These are phyloP conservation scores for Colletotrichum sp. DNA, from an alignment of 2,329 filamentous ascomycete genomes.

Conservation along the genomic window DNA sequence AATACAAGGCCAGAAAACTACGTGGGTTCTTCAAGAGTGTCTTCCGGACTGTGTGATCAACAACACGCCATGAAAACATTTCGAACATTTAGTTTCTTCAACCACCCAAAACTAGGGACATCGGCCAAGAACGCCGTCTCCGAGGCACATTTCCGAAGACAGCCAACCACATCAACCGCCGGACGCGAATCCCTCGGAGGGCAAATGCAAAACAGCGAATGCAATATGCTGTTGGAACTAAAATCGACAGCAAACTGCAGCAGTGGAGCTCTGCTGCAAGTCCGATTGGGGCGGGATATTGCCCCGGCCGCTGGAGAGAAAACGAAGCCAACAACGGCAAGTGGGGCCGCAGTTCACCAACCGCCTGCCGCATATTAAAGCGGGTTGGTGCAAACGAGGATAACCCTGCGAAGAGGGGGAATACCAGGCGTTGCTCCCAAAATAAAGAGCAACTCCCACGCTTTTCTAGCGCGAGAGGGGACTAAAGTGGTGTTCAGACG, in stretches of 20 bases:
- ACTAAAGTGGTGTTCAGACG: neutral
- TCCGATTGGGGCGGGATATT: neutral
- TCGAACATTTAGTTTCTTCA: neutral
- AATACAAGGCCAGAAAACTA: neutral
- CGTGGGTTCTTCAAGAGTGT: neutral
- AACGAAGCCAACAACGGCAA: neutral
- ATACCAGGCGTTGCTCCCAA: too few relatives aligned
- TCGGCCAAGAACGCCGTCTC: neutral
- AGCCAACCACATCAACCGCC: neutral
- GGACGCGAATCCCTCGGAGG: neutral
- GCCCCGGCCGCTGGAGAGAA: neutral
- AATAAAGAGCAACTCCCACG: too few relatives aligned
- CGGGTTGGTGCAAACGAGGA: neutral
- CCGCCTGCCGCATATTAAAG: neutral
- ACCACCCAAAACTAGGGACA: neutral
- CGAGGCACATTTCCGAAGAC: neutral
- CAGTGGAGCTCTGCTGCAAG: neutral
- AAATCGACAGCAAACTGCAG: neutral
- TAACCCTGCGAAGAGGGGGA: neutral
- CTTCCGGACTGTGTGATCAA: neutral
- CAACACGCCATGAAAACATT: rapidly evolving
- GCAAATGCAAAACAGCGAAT: neutral
- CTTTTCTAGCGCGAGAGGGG: neutral
- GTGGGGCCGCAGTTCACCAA: neutral
- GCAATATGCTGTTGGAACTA: neutral